Percentiles rank a stretch among this genome's conserved stretches.
Conservation (phyloP, 352 stramenopile species). For the Pythium dissotocum region DNA sequence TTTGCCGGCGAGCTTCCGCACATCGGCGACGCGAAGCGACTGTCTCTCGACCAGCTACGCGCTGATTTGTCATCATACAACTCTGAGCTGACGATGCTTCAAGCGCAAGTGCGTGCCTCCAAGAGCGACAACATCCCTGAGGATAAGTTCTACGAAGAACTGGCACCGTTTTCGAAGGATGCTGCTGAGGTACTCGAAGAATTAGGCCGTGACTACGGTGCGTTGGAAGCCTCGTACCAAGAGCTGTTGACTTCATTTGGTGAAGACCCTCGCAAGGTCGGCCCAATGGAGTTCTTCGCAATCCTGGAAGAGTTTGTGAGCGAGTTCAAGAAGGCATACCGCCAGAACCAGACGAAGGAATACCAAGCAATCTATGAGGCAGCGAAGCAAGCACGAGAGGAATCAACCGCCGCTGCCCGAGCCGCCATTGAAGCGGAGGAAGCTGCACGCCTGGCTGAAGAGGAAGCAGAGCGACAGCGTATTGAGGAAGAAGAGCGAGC, state of each 20-base stretch:
- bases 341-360: conserved; percentile 88
- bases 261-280: conserved; percentile 79
- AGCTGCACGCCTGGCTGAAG: conserved; percentile 32
- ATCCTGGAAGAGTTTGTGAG: conserved; percentile 84
- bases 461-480: conserved; percentile 42
- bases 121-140: conserved; percentile 72
- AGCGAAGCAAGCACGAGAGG: conserved; percentile 47
- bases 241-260: conserved; percentile 83
- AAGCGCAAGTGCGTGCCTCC: conserved; percentile 77
- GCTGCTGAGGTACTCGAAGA: conserved; percentile 82
- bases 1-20: conserved; percentile 80
- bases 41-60: conserved; percentile 84
- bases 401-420: conserved; percentile 38
- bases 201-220: conserved; percentile 71
- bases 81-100: conserved; percentile 80
- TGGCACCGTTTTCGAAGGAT: conserved; percentile 81
- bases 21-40: conserved; percentile 71
- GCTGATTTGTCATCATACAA: conserved; percentile 82
- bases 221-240: conserved; percentile 71
- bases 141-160: conserved; percentile 82
- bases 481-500: conserved; percentile 63
- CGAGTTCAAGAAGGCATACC: conserved; percentile 88
- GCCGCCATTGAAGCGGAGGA: conserved; percentile 35
- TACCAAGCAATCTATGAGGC: conserved; percentile 79
- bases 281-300: conserved; percentile 81